Evolutionary conservation across 139 green algal genomes (phyloP), one percentile per base, ranked within the genome.

Genomic region (Dunaliella primolecta): DNA sequence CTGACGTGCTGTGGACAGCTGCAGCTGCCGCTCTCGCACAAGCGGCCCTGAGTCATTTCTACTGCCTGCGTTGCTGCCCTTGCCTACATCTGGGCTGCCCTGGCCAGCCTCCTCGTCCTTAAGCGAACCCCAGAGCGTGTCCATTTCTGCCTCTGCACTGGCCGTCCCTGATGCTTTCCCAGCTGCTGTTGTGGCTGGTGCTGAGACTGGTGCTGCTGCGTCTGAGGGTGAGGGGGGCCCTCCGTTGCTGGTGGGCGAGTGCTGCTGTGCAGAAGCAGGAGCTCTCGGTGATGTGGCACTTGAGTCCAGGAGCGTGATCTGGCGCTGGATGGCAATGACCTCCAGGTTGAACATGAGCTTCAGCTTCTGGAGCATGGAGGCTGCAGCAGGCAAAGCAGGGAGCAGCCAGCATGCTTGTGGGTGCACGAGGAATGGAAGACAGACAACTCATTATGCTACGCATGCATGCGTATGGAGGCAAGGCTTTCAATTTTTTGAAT

Each of bases 311-410:
- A 87, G 37, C 2, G 37, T 35, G 37, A 88, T 34, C 64, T 88
- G 88, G 38, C 84, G 81, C 55, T 90, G 87, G 0, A 86, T 76
- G 0, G 87, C 82, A 35, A 91, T 91, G 29, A 87, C 78, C 84
- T 91, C 87, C 3, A 91, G 82, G 85, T 91, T 91, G 46, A 91
- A 87, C 85, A 91, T 91, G 1, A 91, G 82, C 85, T 89, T 91
- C 20, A 91, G 79, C 80, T 91, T 91, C 83, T 91, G 87, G 2
- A 91, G 85, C 87, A 91, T 89, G 30, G 87, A 86, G 3, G 46
- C 87, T 90, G 84, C 33, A 64, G n/a, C n/a, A n/a, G 20, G 72
- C 56, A 74, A 74, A 20, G 56, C 56, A 74, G 21, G 56, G 56
- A n/a, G n/a, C n/a, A n/a, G n/a, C n/a, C n/a, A n/a, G n/a, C n/a